Conservation (phyloP, 2,329 filamentous ascomycete species). For the Didymellaceae sp. region DNA sequence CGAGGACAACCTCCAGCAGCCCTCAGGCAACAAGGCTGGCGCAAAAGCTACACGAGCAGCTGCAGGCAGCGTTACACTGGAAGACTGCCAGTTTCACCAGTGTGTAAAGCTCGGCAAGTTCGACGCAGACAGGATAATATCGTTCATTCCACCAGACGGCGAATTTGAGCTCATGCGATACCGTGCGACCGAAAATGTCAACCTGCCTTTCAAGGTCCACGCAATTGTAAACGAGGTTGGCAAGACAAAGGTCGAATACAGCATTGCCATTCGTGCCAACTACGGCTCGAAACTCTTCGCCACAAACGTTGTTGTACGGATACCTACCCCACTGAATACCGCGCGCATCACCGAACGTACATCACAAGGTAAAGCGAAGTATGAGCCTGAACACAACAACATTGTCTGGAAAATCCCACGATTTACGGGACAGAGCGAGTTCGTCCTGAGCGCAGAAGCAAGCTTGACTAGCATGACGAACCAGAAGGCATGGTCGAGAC, state of each 20-base stretch:
- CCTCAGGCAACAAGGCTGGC: conserved; percentile 75
- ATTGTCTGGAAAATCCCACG: conserved; percentile 99
- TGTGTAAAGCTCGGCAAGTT: conserved; percentile 98
- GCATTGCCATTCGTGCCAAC: conserved; percentile 95
- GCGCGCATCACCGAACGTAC: conserved; percentile 91
- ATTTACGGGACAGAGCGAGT: conserved; percentile 98
- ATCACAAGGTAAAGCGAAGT: conserved; percentile 96
- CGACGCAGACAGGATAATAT: conserved; percentile 94
- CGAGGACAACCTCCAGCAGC: conserved; percentile 64
- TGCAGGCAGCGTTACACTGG: conserved; percentile 91
- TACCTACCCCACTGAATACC: conserved; percentile 95
- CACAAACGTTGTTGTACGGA: conserved; percentile 92
- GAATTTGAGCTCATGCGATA: conserved; percentile 99
- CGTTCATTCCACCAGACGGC: conserved; percentile 93
- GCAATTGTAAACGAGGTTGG: conserved; percentile 98
- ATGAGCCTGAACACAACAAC: conserved; percentile 96
- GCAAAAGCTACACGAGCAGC: conserved; percentile 94
- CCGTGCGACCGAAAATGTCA: conserved; percentile 97
- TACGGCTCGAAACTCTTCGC: conserved; percentile 96
- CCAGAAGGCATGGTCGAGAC: conserved; percentile 94
- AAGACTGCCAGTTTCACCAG: conserved; percentile 99
- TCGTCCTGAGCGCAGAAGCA: conserved; percentile 91
- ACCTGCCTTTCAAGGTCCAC: conserved; percentile 97
- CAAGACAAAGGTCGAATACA: conserved; percentile 97
- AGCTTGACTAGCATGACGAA: conserved; percentile 96